These are phyloP conservation scores for Setomelanomma holmii DNA, from an alignment of 2,329 filamentous ascomycete species.

Conservation along the genomic window DNA sequence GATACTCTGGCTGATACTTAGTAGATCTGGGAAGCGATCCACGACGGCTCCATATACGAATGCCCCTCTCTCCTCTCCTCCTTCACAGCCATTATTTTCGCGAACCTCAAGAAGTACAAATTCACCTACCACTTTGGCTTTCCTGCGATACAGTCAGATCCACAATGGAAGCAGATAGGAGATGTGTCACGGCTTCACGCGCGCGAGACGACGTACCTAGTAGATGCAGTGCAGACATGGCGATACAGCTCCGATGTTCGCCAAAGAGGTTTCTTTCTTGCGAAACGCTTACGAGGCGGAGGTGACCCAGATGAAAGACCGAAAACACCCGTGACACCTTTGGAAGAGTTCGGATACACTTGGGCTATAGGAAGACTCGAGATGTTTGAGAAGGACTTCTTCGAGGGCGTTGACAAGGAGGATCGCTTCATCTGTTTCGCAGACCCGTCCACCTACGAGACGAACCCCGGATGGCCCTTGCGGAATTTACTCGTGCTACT, in stretches of 20 bases:
- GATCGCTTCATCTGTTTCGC: constrained; percentile 87
- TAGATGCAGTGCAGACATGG: constrained; percentile 88
- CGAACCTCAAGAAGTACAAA: constrained; percentile 95
- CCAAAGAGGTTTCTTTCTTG: constrained; percentile 96
- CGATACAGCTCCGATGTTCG: constrained; percentile 79
- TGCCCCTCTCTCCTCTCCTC: constrained; percentile 89
- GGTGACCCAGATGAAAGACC: constrained; percentile 36
- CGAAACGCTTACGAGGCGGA: constrained; percentile 69
- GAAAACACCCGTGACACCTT: constrained; percentile 60
- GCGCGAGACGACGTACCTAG: constrained; percentile 77
- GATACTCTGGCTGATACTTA: constrained; percentile 30
- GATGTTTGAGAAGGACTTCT: constrained; percentile 86
- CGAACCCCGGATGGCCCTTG: constrained; percentile 90
- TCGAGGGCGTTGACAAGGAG: constrained; percentile 71
- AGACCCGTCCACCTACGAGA: constrained; percentile 88
- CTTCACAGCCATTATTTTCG: constrained; percentile 88
- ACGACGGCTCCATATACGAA: constrained; percentile 94
- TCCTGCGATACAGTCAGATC: constrained; percentile 88
- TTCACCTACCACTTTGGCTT: constrained; percentile 99
- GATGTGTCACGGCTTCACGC: constrained; percentile 60
- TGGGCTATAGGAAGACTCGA: constrained; percentile 83
- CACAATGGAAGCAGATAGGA: constrained; percentile 70
- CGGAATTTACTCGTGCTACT: constrained; percentile 88
- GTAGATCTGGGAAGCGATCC: constrained; percentile 96
- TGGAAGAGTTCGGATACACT: constrained; percentile 67